Conservation (phyloP, 495 filamentous ascomycete species). For the Poronia punctata region DNA sequence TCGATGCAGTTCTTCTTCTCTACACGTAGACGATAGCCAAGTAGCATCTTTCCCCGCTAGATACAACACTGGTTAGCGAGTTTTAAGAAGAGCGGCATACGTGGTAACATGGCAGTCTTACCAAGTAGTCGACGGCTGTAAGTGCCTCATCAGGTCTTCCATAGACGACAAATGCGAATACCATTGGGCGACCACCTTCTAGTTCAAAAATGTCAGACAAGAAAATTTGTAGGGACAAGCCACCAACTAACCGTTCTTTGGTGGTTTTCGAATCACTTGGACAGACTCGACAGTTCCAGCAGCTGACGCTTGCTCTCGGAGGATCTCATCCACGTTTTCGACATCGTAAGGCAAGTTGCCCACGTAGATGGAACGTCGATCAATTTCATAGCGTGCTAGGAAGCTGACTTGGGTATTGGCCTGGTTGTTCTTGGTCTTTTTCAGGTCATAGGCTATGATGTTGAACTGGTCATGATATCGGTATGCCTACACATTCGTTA, state of each 20-base stretch:
- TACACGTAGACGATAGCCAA: conserved; percentile 57
- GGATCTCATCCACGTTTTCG: conserved; percentile 22
- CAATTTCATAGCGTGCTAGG: conserved; percentile 35
- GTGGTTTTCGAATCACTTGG: conserved; percentile 35
- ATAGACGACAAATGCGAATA: conserved; percentile 53
- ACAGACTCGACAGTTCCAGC: conserved; percentile 37
- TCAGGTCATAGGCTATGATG: conserved; percentile 30
- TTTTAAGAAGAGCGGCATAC: not conserved
- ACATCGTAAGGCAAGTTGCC: conserved; percentile 38
- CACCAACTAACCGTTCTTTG: conserved; percentile 19
- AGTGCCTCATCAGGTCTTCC: conserved; percentile 26
- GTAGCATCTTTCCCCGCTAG: conserved; percentile 6
- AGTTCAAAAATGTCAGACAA: not conserved
- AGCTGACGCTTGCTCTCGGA: conserved; percentile 30
- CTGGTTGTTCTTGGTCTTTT: conserved; percentile 19
- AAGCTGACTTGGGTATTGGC: conserved; percentile 24
- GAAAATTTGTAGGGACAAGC: conserved; percentile 11
- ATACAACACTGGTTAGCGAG: not conserved
- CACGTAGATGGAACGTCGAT: conserved; percentile 47
- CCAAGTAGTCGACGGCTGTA: conserved; percentile 28
- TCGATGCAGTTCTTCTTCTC: conserved; percentile 70
- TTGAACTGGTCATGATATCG: conserved; percentile 18
- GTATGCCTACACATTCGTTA: conserved; percentile 21
- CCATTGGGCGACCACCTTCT: conserved; percentile 21
- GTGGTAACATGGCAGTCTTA: conserved; percentile 10